Percentiles rank a stretch among this genome's conserved stretches.
Conservation (phyloP, 2,329 filamentous ascomycete genomes). For the Sporothrix pseudoabietina region DNA sequence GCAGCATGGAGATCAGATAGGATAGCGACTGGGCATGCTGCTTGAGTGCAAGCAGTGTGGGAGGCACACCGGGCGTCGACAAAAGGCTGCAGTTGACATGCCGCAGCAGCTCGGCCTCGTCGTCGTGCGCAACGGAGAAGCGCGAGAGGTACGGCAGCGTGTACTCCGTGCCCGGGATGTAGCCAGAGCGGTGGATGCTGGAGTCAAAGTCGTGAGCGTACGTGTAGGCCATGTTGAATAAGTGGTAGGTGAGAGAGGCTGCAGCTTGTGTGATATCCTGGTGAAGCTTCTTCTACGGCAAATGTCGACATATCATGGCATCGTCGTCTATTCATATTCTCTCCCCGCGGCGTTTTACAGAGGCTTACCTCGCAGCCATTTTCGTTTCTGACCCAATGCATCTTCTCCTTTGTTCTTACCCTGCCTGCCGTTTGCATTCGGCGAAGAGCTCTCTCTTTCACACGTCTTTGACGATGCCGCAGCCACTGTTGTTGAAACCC, state of each 20-base stretch:
- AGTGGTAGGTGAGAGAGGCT: not conserved
- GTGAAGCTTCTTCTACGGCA: not conserved
- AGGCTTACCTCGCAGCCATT: not conserved
- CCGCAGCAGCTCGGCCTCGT: conserved; percentile 42
- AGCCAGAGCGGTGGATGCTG: conserved; percentile 32
- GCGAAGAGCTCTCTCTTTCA: not conserved
- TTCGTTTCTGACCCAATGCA: not conserved
- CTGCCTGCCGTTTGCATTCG: not conserved
- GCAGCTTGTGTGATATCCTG: not conserved
- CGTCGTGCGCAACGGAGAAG: conserved; percentile 43
- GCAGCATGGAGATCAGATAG: conserved; percentile 54
- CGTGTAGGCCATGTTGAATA: conserved; percentile 32
- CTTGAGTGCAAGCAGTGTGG: conserved; percentile 60
- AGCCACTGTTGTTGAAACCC: not conserved
- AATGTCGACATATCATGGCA: not conserved
- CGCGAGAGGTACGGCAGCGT: conserved; percentile 47
- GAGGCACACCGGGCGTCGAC: conserved; percentile 54
- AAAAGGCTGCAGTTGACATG: conserved; percentile 62
- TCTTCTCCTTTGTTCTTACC: conserved; percentile 3
- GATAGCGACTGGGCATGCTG: conserved; percentile 61
- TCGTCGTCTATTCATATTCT: not conserved
- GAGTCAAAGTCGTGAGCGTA: conserved; percentile 33
- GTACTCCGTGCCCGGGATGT: conserved; percentile 46
- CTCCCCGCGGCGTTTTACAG: not conserved
- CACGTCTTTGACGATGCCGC: not conserved